These are phyloP conservation scores for Diaporthe aspalathi DNA, from an alignment of 2,329 filamentous ascomycete genomes.

Conservation along the genomic window DNA sequence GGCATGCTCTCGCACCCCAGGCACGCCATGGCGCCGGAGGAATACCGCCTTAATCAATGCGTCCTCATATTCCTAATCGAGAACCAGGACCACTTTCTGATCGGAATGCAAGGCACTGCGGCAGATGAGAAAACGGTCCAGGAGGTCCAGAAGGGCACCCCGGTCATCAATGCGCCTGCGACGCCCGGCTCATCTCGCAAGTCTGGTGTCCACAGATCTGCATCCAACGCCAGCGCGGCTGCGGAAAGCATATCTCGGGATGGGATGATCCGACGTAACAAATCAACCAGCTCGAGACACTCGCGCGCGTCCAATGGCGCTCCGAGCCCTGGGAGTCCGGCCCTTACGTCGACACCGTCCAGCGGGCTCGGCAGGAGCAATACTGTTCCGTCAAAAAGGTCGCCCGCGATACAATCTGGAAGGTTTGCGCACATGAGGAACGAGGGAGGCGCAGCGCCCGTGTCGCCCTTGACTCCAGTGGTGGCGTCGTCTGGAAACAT, in stretches of 20 bases:
- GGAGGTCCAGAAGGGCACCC: constrained; percentile 76
- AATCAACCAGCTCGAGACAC: constrained; percentile 90
- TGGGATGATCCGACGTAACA: constrained; percentile 84
- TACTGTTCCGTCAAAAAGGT: constrained; percentile 91
- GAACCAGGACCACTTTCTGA: constrained; percentile 97
- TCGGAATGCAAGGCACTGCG: constrained; percentile 98
- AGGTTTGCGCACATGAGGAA: constrained; percentile 67
- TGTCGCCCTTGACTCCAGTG: constrained; percentile 51
- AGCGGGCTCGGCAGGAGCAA: constrained; percentile 77
- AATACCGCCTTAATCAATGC: constrained; percentile 95
- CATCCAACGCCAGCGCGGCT: constrained; percentile 88
- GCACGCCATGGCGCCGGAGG: constrained; percentile 94
- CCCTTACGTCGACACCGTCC: constrained; percentile 64
- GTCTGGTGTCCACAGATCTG: constrained; percentile 75
- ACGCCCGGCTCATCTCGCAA: constrained; percentile 65
- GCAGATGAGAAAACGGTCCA: constrained; percentile 83
- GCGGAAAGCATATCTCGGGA: constrained; percentile 88
- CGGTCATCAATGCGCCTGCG: constrained; percentile 59
- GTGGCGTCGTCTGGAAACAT: constrained; percentile 60
- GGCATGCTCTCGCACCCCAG: constrained; percentile 93
- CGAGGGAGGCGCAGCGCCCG: constrained; percentile 46
- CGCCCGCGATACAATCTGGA: constrained; percentile 75
- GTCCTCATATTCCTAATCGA: constrained; percentile 98
- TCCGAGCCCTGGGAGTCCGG: constrained; percentile 76
- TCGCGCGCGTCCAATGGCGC: constrained; percentile 80